Percentiles rank a stretch among this genome's conserved stretches.
phyloP scores from a whole-genome alignment of 2,329 filamentous ascomycete species.

The Colletotrichum lentis region DNA sequence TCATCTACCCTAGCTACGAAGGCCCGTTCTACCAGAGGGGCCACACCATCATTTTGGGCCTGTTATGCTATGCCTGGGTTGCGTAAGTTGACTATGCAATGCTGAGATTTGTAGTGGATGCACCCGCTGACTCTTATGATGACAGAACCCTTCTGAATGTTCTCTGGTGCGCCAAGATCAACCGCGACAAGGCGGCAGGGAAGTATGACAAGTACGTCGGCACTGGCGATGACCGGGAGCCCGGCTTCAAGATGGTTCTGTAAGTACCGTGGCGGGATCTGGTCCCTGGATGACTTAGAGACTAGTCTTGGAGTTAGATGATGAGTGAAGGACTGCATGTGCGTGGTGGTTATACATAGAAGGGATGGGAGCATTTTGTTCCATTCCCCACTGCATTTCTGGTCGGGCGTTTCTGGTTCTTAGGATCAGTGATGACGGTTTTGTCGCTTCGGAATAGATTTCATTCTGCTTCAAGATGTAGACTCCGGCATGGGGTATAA shows the following conservation, averaged over 20 bases:
- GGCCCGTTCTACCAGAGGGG: constrained; percentile 67
- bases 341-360: not conserved
- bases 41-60: constrained; percentile 67
- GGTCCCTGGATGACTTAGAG: too few relatives aligned
- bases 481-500: too few relatives aligned
- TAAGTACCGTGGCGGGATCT: constrained; percentile 43
- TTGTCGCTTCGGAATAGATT: too few relatives aligned
- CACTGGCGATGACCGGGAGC: constrained; percentile 70
- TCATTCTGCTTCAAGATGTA: too few relatives aligned
- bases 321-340: not conserved
- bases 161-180: constrained; percentile 69
- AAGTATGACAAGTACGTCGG: constrained; percentile 66
- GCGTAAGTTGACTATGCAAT: constrained; percentile 57
- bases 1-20: constrained; percentile 66
- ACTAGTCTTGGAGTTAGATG: too few relatives aligned
- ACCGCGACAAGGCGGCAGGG: constrained; percentile 67
- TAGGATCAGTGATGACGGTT: too few relatives aligned
- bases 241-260: constrained; percentile 67
- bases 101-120: fast-evolving
- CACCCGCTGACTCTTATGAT: not conserved
- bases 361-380: too few relatives aligned
- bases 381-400: too few relatives aligned
- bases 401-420: too few relatives aligned
- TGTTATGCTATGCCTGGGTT: constrained; percentile 70
- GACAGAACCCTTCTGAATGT: constrained; percentile 67